Base-by-base conservation (phyloP, 225 moss, liverwort and hornwort species). In the Bryoerythrophyllum caledonicum region DNA sequence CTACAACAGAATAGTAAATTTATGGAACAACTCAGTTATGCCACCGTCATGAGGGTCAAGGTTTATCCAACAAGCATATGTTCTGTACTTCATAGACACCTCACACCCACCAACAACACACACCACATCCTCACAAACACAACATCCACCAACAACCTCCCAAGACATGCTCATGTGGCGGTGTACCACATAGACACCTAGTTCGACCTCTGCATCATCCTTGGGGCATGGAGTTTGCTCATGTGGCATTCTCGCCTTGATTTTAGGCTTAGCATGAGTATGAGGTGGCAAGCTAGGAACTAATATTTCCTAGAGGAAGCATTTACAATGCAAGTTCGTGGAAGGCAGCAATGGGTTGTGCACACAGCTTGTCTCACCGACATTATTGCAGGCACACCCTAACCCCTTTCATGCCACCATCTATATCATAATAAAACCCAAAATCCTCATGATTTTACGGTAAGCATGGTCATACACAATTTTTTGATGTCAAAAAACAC, bases 301-400 rank as follows among this genome's bases (percentile, higher is more conserved):
- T 8, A 63, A 38, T 8, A 38, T 4, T 53, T 40, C 53, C 7
- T 63, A 1, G 14, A 44, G 60, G 8, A 28, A 57, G 17, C 56
- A 55, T 17, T 2, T 5, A 1, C 40, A 26, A 24, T 0, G 0
- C 38, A 17, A 1, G 4, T 16, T 56, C 4, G 0, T 4, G 0
- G 1, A 49, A 49, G 34, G 2, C 23, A 6, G 16, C 34, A 0
- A 23, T 6, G 15, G 23, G 1, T 1, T 34, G 61, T 11, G 10
- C 21, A 30, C 46, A 23, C 25, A 8, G 19, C 6, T 41, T 19
- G 1, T 2, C 41, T 27, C 32, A 52, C 68, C 52, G 38, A 38
- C 38, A 38, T 0, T 38, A 52, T 30, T 21, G 48, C 24, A 17
- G 4, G 15, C 0, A 46, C 46, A 46, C 46, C 14, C 46, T 46